These are phyloP conservation scores for Trichosporon sp. DNA, from an alignment of 1,284 basidiomycete species.

Conservation along the genomic window DNA sequence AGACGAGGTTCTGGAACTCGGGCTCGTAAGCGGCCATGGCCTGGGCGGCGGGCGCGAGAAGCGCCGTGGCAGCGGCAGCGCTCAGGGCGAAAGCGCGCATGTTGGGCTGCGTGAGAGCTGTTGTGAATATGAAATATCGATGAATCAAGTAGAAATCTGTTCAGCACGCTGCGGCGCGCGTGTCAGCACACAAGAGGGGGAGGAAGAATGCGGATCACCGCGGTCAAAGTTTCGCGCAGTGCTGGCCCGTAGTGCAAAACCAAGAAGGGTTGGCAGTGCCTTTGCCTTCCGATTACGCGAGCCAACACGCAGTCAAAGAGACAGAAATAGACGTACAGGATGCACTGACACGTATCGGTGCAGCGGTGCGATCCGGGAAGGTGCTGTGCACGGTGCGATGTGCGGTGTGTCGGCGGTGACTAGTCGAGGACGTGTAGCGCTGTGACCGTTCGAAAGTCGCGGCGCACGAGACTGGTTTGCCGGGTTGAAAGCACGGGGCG, in stretches of 20 bases:
- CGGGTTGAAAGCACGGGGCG: background rate
- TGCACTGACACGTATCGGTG: slow-evolving; percentile 6
- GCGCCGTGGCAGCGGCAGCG: slow-evolving; percentile 1
- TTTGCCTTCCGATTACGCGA: background rate
- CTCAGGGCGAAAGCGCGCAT: slow-evolving; percentile 13
- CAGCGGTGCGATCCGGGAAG: background rate
- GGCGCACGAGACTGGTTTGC: slow-evolving; percentile 12
- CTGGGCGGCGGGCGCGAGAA: background rate
- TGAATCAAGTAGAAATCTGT: background rate
- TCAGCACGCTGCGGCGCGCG: background rate
- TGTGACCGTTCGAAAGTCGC: background rate
- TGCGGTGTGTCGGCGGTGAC: slow-evolving; percentile 4
- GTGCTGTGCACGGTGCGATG: background rate
- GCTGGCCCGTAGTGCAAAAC: background rate
- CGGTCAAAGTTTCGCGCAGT: background rate
- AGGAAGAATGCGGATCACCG: background rate
- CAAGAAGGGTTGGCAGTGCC: background rate
- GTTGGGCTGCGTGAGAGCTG: background rate
- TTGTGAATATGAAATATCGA: background rate
- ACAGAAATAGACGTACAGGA: slow-evolving; percentile 14
- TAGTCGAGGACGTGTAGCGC: background rate
- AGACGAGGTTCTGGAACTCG: slow-evolving; percentile 28
- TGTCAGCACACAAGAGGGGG: background rate
- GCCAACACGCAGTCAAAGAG: slow-evolving; percentile 5
- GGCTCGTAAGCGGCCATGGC: background rate